Conservation (phyloP, 2,329 filamentous ascomycete species). For the Stagonosporopsis vannaccii region DNA sequence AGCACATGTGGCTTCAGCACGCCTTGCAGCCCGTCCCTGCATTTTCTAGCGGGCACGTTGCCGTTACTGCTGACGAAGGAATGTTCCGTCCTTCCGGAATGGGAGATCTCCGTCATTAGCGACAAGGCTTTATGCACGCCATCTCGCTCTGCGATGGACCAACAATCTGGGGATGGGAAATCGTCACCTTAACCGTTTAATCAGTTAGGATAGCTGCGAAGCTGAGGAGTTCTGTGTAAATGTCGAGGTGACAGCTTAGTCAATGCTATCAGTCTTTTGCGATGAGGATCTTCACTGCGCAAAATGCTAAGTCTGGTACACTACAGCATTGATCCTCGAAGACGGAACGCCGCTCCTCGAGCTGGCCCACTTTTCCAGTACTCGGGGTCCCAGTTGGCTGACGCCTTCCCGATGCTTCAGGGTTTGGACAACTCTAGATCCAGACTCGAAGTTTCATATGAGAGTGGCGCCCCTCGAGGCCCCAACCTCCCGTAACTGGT, state of each 20-base stretch:
- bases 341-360: conserved; percentile 5
- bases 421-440: conserved; percentile 8
- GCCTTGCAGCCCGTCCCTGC: conserved; percentile 8
- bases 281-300: background rate
- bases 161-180: background rate
- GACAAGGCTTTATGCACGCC: conserved; percentile 9
- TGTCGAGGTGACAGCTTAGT: background rate
- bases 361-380: conserved; percentile 6
- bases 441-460: conserved; percentile 13
- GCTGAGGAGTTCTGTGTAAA: background rate
- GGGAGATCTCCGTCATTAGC: conserved; percentile 9
- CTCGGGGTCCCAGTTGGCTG: conserved; percentile 1
- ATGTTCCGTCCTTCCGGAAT: background rate
- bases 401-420: conserved; percentile 12
- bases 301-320: conserved; percentile 1
- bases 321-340: conserved; percentile 11
- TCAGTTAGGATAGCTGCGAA: background rate
- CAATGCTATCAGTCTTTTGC: background rate
- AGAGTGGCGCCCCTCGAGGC: conserved; percentile 3
- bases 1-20: background rate
- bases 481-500: conserved; percentile 1
- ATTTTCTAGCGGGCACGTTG: conserved; percentile 3
- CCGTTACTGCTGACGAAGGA: background rate
- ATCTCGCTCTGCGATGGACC: background rate
- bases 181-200: background rate